Evolutionary conservation across 805 yeast genomes (phyloP), one percentile per base, ranked within the genome.

Genomic region (Pichia gijzeniarum): DNA sequence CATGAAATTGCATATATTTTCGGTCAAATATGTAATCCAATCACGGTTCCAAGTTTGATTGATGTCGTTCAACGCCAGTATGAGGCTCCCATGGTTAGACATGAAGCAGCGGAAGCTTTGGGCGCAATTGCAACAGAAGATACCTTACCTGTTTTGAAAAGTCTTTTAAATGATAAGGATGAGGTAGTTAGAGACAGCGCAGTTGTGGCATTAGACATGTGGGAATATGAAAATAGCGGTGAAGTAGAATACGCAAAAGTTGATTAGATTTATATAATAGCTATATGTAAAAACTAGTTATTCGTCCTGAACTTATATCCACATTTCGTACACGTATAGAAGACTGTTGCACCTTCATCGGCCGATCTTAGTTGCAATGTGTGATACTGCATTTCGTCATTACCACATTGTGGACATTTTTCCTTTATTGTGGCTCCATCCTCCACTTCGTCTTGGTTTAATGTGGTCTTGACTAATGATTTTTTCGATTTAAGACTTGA

Each of bases 311-410:
- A 90, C 59, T 87, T 80, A 74, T 91, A 88, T 36, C 90, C 89
- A 75, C 99, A 93, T 35, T 76, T 70, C 1, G 95, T 83, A 72
- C 99, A 93, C 1, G 99, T 91, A 69, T 93, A 95, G 63, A 93
- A 93, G 31, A 93, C 98, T 9, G 99, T 93, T 25, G 99, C 95
- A 75, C 99, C 99, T 75, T 93, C 99, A 74, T 93, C 99, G 1
- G 99, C 99, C 44, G 96, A 85, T 69, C 99, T 81, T 57, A 93
- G 75, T 68, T 93, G 99, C 55, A 93, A 72, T 4, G 99, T 93
- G 62, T 93, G 98, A 64, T 91, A 93, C 63, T 82, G 90, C 99
- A 95, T 95, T 67, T 93, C 97, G 61, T 93, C 97, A 67, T 90
- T 78, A 41, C 95, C 96, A 77, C 99, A 93, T 66, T 90, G 80